These are phyloP conservation scores for Orychophragmus violaceus DNA, from an alignment of 345 rosid genomes.

Conservation along the genomic window DNA sequence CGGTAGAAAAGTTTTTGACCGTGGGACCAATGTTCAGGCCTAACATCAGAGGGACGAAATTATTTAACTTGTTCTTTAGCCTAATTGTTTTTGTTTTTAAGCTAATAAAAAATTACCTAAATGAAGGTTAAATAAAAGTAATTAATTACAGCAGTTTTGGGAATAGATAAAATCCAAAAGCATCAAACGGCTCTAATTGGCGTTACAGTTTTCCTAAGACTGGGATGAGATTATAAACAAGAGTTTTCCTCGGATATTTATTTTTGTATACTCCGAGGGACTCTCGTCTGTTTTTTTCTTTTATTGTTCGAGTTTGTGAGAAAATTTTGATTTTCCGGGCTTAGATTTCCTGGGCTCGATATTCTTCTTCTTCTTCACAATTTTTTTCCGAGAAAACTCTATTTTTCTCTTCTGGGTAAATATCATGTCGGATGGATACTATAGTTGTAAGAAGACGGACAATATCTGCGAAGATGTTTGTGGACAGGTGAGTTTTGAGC, in stretches of 20 bases:
- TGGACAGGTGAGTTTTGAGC: conserved; percentile 63
- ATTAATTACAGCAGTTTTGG: conserved; percentile 15
- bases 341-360: conserved; percentile 7
- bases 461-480: conserved; percentile 78
- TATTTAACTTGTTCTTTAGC: no score
- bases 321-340: neutral
- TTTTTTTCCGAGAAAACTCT: no score
- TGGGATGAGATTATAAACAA: conserved; percentile 8
- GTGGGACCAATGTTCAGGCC: conserved; percentile 2
- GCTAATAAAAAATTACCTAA: neutral
- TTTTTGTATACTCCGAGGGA: neutral
- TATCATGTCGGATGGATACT: conserved; percentile 69
- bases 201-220: conserved; percentile 29
- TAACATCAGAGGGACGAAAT: neutral
- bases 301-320: neutral
- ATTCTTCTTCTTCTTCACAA: neutral
- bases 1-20: neutral
- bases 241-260: conserved; percentile 13
- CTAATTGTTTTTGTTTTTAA: neutral
- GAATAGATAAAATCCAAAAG: conserved; percentile 12
- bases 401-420: neutral
- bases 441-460: conserved; percentile 83
- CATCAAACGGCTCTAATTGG: conserved; percentile 60
- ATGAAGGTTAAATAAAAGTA: neutral
- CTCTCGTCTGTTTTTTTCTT: conserved; percentile 10